Evolutionary conservation across 2,329 filamentous ascomycete species (phyloP).

Genomic region (Colletotrichum tamarilloi): DNA sequence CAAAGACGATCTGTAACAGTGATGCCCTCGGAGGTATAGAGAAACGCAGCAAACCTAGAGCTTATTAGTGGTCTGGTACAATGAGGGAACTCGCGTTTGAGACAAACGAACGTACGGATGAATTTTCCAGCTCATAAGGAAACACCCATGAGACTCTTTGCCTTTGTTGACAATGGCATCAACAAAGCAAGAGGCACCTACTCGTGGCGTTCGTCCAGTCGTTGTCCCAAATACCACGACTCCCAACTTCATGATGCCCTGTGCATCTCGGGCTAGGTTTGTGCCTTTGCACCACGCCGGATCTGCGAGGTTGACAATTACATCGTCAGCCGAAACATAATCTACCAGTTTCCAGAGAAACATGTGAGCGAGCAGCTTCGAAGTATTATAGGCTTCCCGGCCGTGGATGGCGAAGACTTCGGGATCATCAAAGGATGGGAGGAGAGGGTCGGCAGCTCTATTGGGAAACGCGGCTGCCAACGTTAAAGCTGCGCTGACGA

Average conservation of each 20-base stretch:
- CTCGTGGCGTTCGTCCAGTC: slow-evolving; percentile 43
- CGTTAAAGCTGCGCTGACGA: slow-evolving; percentile 44
- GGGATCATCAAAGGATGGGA: slow-evolving; percentile 45
- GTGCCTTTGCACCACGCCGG: slow-evolving; percentile 58
- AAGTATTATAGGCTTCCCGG: slow-evolving; percentile 38
- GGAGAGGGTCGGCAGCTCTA: slow-evolving; percentile 34
- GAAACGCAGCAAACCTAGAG: background rate
- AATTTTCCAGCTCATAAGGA: slow-evolving; percentile 57
- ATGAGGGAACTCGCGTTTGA: too few relatives aligned
- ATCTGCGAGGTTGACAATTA: slow-evolving; percentile 59
- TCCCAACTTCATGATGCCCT: slow-evolving; percentile 6
- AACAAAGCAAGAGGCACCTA: slow-evolving; percentile 56
- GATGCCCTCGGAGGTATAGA: too few relatives aligned
- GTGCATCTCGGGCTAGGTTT: slow-evolving; percentile 47
- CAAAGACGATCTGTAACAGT: too few relatives aligned
- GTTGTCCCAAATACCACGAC: slow-evolving; percentile 19
- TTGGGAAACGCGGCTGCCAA: slow-evolving; percentile 39
- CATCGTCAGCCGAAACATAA: slow-evolving; percentile 50
- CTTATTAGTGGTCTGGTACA: too few relatives aligned
- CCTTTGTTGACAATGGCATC: slow-evolving; percentile 57
- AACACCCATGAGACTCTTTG: slow-evolving; percentile 59
- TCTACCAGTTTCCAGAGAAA: slow-evolving; percentile 50
- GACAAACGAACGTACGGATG: too few relatives aligned
- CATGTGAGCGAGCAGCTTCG: slow-evolving; percentile 47
- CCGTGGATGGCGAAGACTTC: slow-evolving; percentile 33